Evolutionary conservation across 2,329 filamentous ascomycete genomes (phyloP), one percentile per base, ranked within the genome.

Genomic region (Dactylellina leptospora): DNA sequence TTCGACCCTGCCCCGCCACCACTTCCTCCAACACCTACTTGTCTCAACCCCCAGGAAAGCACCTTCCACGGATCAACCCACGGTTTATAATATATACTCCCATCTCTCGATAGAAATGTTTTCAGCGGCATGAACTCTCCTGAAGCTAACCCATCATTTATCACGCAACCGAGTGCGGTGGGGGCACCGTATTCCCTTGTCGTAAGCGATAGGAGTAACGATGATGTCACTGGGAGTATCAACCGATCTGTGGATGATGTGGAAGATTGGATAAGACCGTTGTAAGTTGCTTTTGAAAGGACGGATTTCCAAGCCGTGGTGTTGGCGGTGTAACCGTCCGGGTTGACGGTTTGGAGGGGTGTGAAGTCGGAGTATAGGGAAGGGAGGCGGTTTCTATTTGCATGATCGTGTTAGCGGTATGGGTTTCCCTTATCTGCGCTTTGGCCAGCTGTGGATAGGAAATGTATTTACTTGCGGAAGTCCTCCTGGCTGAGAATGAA

Each of bases 281-380:
- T 73, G 86, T 83, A 0, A 88, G 84, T 0, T 3, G 92, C 89
- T 55, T 86, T 83, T n/a, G 86, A 84, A 42, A 96, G 84, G 1
- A 88, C 92, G 38, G 85, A 85, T 66, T 88, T 87, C 92, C 92
- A 96, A 56, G 91, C 90, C 4, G 85, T 81, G 42, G 91, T 83
- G 79, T 96, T 96, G 44, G 92, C 91, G 18, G 84, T 82, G 81
- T 92, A 96, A 77, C 91, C 92, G 79, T 96, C 91, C 0, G 92
- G 91, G 78, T 96, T 96, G 20, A 90, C 86, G 38, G 85, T 86
- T 76, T 85, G 85, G 75, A 93, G 91, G 3, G 86, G 81, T 36
- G 87, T 84, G 78, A 96, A 96, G 79, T 96, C 92, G 50, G 92
- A 93, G 81, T 96, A 96, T 47, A 96, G 87, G 3, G 92, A 93